A percentile compares a stretch with the other conserved stretches of the same genome.
phyloP scores from a whole-genome alignment of 306 rosid genomes.

The Potentilla sterilis region DNA sequence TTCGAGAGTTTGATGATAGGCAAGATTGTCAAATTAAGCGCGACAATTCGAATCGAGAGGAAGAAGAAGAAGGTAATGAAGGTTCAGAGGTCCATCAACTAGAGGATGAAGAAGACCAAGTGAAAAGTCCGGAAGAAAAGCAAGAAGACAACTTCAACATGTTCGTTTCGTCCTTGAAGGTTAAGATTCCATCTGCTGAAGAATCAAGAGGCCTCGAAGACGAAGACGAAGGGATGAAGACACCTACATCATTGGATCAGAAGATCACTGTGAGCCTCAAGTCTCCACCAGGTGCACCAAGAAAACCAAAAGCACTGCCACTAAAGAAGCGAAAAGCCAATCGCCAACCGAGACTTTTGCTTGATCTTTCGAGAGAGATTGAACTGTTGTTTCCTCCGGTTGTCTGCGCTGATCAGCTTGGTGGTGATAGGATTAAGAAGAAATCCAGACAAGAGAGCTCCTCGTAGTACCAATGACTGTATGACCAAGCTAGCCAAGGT shows the following conservation, averaged over 20 bases:
- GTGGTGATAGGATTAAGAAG: slow-evolving; percentile 43
- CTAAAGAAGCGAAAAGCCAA: slow-evolving; percentile 38
- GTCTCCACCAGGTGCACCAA: slow-evolving; percentile 75
- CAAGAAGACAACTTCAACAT: slow-evolving; percentile 24
- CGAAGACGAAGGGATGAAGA: slow-evolving; percentile 52
- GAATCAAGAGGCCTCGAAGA: not conserved
- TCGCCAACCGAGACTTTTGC: slow-evolving; percentile 19
- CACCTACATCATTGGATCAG: slow-evolving; percentile 59
- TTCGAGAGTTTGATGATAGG: slow-evolving; percentile 10
- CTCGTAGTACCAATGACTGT: not conserved
- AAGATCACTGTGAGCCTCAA: slow-evolving; percentile 31
- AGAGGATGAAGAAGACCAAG: slow-evolving; percentile 6
- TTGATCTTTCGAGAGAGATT: slow-evolving; percentile 43
- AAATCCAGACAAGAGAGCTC: slow-evolving; percentile 27
- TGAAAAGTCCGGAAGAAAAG: slow-evolving; percentile 7
- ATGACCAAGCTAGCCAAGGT: not conserved
- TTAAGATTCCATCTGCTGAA: slow-evolving; percentile 28
- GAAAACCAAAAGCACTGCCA: slow-evolving; percentile 50
- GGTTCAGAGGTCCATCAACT: not conserved
- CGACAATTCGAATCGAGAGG: not conserved
- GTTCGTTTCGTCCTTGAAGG: slow-evolving; percentile 30
- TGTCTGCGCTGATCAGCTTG: slow-evolving; percentile 35
- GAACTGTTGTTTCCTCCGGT: slow-evolving; percentile 45
- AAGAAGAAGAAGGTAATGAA: not conserved
- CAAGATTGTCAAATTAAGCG: not conserved